These are phyloP conservation scores for Primulina tabacum DNA, from an alignment of 257 asterid species.

Conservation along the genomic window DNA sequence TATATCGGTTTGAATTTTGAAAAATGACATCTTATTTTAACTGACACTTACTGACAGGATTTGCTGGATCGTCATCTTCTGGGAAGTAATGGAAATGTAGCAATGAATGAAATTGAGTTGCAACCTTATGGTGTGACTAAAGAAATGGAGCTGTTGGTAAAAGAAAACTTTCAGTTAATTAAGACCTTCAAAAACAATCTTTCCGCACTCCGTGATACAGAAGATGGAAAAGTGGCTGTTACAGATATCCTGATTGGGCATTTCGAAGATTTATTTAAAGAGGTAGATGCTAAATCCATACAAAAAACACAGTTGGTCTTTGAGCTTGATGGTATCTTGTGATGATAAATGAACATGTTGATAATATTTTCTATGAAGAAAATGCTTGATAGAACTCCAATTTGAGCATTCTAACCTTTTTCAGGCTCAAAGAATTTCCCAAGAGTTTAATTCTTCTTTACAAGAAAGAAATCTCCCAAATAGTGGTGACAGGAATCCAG, in stretches of 20 bases:
- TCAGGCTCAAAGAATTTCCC: conserved; percentile 53
- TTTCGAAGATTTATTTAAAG: conserved; percentile 46
- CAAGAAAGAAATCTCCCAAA: conserved; percentile 29
- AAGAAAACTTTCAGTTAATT: conserved; percentile 52
- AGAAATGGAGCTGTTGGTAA: conserved; percentile 66
- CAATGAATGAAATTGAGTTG: conserved; percentile 35
- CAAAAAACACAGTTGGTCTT: neutral
- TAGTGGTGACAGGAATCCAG: conserved; percentile 24
- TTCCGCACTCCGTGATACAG: conserved; percentile 36
- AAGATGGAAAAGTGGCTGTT: conserved; percentile 42
- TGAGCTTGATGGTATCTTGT: neutral
- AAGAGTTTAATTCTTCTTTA: conserved; percentile 38
- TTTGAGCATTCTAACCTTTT: conserved; percentile 22
- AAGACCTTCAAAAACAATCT: conserved; percentile 45
- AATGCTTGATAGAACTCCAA: neutral
- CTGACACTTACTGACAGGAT: conserved; percentile 43
- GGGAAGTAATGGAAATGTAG: conserved; percentile 44
- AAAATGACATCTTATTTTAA: conserved; percentile 15
- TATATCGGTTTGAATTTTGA: conserved; percentile 6
- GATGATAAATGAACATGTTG: no score
- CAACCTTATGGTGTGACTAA: conserved; percentile 67
- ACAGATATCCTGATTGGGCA: conserved; percentile 51
- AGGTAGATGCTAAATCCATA: conserved; percentile 40
- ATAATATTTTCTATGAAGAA: neutral
- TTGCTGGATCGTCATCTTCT: conserved; percentile 65